Conservation (phyloP, 208 protist genomes). For the Trypanosoma cruzi region DNA sequence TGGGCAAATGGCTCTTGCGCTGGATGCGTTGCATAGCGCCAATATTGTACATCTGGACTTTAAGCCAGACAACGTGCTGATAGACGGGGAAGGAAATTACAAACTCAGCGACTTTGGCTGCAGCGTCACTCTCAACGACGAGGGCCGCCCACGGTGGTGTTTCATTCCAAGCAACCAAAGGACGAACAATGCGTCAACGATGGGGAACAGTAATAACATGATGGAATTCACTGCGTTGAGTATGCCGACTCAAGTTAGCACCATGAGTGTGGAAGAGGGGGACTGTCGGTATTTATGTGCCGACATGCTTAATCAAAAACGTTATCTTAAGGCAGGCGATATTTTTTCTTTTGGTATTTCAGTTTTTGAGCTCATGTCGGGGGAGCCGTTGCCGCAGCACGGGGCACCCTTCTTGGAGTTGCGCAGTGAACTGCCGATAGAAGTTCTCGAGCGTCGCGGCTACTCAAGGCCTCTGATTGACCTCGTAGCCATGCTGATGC, state of each 20-base stretch:
- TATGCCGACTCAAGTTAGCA: constrained; percentile 53
- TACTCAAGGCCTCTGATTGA: constrained; percentile 58
- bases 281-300: constrained; percentile 91
- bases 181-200: constrained; percentile 1
- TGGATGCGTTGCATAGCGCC: constrained; percentile 79
- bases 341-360: constrained; percentile 94
- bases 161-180: constrained; percentile 6
- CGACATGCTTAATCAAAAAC: constrained; percentile 93
- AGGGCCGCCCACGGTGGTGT: constrained; percentile 48
- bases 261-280: constrained; percentile 87
- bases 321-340: constrained; percentile 78
- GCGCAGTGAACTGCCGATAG: constrained; percentile 42
- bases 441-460: constrained; percentile 47
- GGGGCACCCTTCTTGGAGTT: constrained; percentile 73
- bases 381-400: constrained; percentile 70
- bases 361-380: constrained; percentile 88
- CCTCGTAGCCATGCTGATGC: constrained; percentile 54
- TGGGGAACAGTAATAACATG: constrained; percentile 1
- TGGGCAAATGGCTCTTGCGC: constrained; percentile 83
- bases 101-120: constrained; percentile 94
- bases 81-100: constrained; percentile 75
- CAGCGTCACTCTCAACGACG: constrained; percentile 67
- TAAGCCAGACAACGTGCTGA: constrained; percentile 93
- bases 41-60: constrained; percentile 94
- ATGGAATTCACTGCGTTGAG: constrained; percentile 8